Evolutionary conservation across 1,284 basidiomycete species (phyloP), one percentile per base, ranked within the genome.

Genomic region (Leccinum laetum): DNA sequence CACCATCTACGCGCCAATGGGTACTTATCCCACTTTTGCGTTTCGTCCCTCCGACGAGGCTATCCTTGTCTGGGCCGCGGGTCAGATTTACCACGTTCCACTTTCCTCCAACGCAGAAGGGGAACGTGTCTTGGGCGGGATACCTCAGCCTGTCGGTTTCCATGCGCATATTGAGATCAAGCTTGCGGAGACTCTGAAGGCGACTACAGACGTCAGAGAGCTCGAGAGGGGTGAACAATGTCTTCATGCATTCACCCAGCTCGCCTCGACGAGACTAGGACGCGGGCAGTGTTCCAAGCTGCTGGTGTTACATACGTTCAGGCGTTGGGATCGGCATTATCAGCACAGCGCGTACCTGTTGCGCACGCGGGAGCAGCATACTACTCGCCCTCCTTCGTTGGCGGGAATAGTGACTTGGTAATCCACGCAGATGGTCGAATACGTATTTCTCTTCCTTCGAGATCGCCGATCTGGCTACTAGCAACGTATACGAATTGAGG

Each of bases 1-100:
- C n/a, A 74, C 76, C 5, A 80, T 89, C 58, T 89, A 85, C 10
- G 87, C 89, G 5, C 88, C 89, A 0, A 90, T 90, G 86, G 89
- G 90, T 16, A 89, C 90, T 26, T 92, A 91, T 69, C 89, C 90
- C 0, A 87, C 88, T 1, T 92, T 89, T 70, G 81, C 88, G 3
- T 91, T 91, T 73, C 62, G 65, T 64, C 65, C 88, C 0, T 75
- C 78, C 7, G 86, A 89, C 67, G 80, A 84, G 66, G 88, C 86
- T 0, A 78, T 92, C 64, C 80, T 92, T 67, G 86, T 92, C 64
- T 92, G 89, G 89, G 87, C 90, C 5, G 83, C 86, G 3, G 89
- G 89, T 9, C 84, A 90, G 67, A 88, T 92, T 21, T 85, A 86
- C 70, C 79, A 78, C 16, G 81, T 92, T 4, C 87, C 89, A 13